Conservation (phyloP, 441 rosid species). For the Arabidopsis hybrid region DNA sequence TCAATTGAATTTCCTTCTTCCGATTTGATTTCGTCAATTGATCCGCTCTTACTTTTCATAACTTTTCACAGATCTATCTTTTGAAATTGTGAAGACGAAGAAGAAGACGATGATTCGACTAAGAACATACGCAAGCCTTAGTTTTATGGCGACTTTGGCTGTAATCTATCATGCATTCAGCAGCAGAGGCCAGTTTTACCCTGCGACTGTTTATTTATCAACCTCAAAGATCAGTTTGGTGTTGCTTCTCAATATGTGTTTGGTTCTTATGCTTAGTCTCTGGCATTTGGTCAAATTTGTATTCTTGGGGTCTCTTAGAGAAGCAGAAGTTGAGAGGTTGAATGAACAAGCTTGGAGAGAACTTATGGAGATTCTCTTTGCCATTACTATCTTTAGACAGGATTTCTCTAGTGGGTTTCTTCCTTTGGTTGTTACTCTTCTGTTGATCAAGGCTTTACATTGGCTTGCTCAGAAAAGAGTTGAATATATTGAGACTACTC, state of each 20-base stretch:
- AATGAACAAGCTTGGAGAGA: slow-evolving; percentile 98
- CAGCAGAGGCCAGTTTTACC: slow-evolving; percentile 92
- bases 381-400: slow-evolving; percentile 91
- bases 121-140: slow-evolving; percentile 74
- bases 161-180: slow-evolving; percentile 86
- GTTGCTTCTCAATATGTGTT: slow-evolving; percentile 89
- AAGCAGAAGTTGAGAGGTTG: slow-evolving; percentile 91
- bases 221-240: slow-evolving; percentile 90
- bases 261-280: slow-evolving; percentile 78
- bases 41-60: background rate
- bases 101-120: slow-evolving; percentile 73
- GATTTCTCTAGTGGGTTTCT: slow-evolving; percentile 88
- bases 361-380: slow-evolving; percentile 96
- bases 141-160: slow-evolving; percentile 64
- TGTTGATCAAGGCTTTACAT: slow-evolving; percentile 86
- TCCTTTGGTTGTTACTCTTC: slow-evolving; percentile 78
- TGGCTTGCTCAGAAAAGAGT: slow-evolving; percentile 98
- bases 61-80: slow-evolving; percentile 31
- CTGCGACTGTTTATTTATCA: slow-evolving; percentile 85
- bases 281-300: slow-evolving; percentile 83
- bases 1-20: background rate
- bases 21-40: background rate
- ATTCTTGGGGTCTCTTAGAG: slow-evolving; percentile 90
- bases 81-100: slow-evolving; percentile 28
- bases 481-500: slow-evolving; percentile 95